Conservation (phyloP, 257 asterid genomes). For the Solanum lycopersicoides region DNA sequence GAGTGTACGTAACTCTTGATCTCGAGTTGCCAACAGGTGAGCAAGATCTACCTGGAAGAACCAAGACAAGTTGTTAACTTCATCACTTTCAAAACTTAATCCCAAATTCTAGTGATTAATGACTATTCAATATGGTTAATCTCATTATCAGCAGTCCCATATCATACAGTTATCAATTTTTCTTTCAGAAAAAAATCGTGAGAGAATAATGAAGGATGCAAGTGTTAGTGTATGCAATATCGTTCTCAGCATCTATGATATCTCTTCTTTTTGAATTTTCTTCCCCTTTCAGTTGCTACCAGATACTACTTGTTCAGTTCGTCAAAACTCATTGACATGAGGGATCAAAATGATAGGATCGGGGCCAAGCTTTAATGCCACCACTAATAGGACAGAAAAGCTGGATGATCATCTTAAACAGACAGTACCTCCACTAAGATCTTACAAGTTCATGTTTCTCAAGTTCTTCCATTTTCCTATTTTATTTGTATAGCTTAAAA, state of each 20-base stretch:
- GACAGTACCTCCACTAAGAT: neutral
- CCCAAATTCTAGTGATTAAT: neutral
- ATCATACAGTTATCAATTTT: neutral
- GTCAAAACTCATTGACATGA: neutral
- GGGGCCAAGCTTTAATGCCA: neutral
- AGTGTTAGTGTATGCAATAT: neutral
- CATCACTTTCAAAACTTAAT: neutral
- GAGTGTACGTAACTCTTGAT: conserved; percentile 92
- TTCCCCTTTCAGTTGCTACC: neutral
- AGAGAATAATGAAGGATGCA: neutral
- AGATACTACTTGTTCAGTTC: neutral
- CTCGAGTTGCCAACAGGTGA: conserved; percentile 87
- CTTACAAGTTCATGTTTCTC: neutral
- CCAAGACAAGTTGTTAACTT: neutral
- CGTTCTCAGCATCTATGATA: neutral
- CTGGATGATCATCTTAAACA: neutral
- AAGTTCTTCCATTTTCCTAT: neutral
- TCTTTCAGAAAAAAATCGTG: neutral
- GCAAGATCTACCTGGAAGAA: conserved; percentile 87
- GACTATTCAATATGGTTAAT: neutral
- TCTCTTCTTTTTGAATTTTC: neutral
- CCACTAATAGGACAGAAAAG: neutral
- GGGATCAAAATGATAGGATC: neutral
- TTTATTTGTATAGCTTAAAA: neutral
- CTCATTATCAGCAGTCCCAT: neutral